Evolutionary conservation across 1,284 basidiomycete species (phyloP).

Genomic region (Sparassis latifolia): DNA sequence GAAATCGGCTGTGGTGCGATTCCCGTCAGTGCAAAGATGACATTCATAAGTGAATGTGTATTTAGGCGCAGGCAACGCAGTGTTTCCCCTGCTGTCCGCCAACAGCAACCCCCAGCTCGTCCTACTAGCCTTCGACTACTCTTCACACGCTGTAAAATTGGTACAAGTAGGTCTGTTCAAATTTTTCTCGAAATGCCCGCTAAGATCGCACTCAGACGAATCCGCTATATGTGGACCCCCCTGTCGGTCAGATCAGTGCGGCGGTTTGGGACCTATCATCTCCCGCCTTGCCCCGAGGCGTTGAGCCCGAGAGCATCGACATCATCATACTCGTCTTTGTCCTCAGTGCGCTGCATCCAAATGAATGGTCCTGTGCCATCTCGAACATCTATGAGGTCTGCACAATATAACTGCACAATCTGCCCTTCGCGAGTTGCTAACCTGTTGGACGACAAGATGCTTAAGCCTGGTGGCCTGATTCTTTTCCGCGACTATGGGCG

Average conservation of each 20-base stretch:
- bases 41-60: too few relatives aligned
- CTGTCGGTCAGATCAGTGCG: constrained; percentile 68
- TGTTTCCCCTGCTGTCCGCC: constrained; percentile 80
- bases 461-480: constrained; percentile 85
- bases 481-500: constrained; percentile 94
- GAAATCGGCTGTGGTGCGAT: constrained; percentile 81
- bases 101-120: constrained; percentile 79
- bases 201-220: constrained; percentile 39
- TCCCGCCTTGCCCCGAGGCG: constrained; percentile 52
- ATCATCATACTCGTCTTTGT: constrained; percentile 94
- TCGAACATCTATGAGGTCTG: constrained; percentile 75
- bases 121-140: constrained; percentile 88
- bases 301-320: constrained; percentile 70
- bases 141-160: constrained; percentile 83
- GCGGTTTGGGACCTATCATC: constrained; percentile 91
- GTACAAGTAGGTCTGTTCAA: constrained; percentile 57
- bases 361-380: constrained; percentile 86
- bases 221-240: constrained; percentile 64
- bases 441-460: constrained; percentile 45
- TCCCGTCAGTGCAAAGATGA: too few relatives aligned
- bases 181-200: too few relatives aligned
- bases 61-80: constrained; percentile 86
- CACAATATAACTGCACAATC: not conserved
- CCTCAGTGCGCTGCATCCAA: constrained; percentile 88
- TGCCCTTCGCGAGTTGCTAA: not conserved